A percentile compares a stretch with the other conserved stretches of the same genome.
These are phyloP conservation scores for Acacia acuminata DNA, from an alignment of 306 rosid genomes.

Conservation along the genomic window DNA sequence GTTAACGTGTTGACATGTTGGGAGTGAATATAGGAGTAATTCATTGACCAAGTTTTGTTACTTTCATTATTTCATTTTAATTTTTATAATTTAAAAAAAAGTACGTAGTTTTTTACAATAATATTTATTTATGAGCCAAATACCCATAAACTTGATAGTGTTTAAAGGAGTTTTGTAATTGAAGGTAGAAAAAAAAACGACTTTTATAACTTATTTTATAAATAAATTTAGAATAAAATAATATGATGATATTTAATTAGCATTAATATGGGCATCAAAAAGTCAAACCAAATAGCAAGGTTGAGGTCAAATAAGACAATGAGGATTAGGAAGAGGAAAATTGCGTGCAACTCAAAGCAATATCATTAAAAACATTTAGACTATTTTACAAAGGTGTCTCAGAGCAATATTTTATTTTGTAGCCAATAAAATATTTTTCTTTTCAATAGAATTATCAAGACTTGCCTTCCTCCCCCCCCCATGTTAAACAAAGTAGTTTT, in stretches of 20 bases:
- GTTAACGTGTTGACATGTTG: constrained; percentile 34
- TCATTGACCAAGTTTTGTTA: background rate
- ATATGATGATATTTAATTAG: background rate
- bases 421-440: no score
- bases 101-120: background rate
- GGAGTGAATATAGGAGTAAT: no score
- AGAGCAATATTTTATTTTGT: background rate
- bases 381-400: background rate
- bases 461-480: rapidly evolving
- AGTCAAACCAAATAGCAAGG: background rate
- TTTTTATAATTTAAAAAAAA: background rate
- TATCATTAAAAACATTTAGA: background rate
- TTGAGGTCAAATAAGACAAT: background rate
- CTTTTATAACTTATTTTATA: background rate
- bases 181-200: no score
- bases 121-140: background rate
- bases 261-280: background rate
- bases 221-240: background rate
- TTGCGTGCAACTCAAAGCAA: background rate
- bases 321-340: background rate
- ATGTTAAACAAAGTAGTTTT: no score
- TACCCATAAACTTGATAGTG: no score
- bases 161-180: background rate
- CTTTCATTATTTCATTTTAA: background rate
- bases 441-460: background rate